Evolutionary conservation across 805 yeast genomes (phyloP), one percentile per base, ranked within the genome.

Genomic region (Saccharomyces paradoxus): DNA sequence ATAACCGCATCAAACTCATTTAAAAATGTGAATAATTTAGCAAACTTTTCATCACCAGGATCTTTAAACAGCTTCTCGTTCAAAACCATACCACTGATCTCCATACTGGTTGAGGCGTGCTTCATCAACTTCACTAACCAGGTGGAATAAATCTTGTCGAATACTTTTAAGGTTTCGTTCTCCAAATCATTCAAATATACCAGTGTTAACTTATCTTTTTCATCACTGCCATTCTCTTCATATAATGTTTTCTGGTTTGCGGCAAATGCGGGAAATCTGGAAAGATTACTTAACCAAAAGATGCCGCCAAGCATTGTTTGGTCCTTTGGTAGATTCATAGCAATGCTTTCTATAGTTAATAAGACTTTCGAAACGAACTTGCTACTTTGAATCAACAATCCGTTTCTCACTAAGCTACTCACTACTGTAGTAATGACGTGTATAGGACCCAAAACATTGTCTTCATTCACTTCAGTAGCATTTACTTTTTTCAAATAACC

Each of bases 391-490:
- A 86, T 83, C n/a, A 96, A 89, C 64, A 90, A 80, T 1, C 98
- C 98, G 49, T 91, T 77, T 72, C 98, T 81, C 99, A 99, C 94
- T 98, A 94, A 89, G 70, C 94, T 98, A 64, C 95, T 85, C 59
- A 92, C 77, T 31, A 92, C 85, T 60, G 94, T 86, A 65, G 92
- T 92, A 64, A 94, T 84, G 60, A 92, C 89, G 76, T 97, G 83
- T 1, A 97, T 94, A 28, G 99, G 99, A 83, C 89, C 92, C 53
- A 94, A 77, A 9, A 91, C 96, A 69, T 94, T 98, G 66, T 90
- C 89, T 67, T 88, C 81, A n/a, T 89, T 86, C 22, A 96, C 86
- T 41, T 84, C 82, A 49, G 98, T 97, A 53, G 91, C 82, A 71
- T 83, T 87, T 70, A 92, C 77, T 10, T 89, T 91, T 74, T 83